Evolutionary conservation across 2,329 filamentous ascomycete genomes (phyloP), one percentile per base, ranked within the genome.

Genomic region (Alternaria solani): DNA sequence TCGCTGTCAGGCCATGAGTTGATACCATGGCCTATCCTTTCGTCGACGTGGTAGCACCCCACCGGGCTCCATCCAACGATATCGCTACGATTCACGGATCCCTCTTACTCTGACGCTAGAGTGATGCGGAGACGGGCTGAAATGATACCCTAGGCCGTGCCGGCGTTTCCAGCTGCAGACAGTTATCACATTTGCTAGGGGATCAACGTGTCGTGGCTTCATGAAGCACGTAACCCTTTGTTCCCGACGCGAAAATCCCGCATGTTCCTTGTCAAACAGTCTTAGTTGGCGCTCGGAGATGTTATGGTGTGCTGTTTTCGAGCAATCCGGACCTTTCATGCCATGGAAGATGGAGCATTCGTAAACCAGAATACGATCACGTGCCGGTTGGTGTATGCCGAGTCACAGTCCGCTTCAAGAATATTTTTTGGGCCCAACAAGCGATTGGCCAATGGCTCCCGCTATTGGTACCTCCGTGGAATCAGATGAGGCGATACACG

Each of bases 131-230:
- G 73, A 76, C 75, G 71, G 68, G 75, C 75, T 80, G 78, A 77
- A 78, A 80, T 80, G 78, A 77, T 73, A 80, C 79, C 78, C 75
- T 79, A 79, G 78, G 69, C 75, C 71, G 72, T 78, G 71, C 78
- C 71, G 78, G 74, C 74, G 75, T 74, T 58, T 75, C 75, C 74
- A 78, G 74, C 74, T 78, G 79, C 79, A 80, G 73, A 76, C 63
- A 74, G 70, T 73, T 77, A 79, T 78, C 78, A 79, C 76, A 78
- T 75, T 64, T 76, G 68, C 74, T 76, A 76, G 73, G 74, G 69
- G 75, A 75, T 77, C 70, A 73, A 72, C 68, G 69, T 68, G 66
- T 79, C 77, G 81, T 83, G 80, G 81, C 80, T 79, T 76, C 73
- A 60, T 75, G 69, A 66, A 79, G 78, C 76, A 77, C 79, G 77